Base-by-base conservation (phyloP, 768 basidiomycete species). In the Daedaleopsis sinensis region DNA sequence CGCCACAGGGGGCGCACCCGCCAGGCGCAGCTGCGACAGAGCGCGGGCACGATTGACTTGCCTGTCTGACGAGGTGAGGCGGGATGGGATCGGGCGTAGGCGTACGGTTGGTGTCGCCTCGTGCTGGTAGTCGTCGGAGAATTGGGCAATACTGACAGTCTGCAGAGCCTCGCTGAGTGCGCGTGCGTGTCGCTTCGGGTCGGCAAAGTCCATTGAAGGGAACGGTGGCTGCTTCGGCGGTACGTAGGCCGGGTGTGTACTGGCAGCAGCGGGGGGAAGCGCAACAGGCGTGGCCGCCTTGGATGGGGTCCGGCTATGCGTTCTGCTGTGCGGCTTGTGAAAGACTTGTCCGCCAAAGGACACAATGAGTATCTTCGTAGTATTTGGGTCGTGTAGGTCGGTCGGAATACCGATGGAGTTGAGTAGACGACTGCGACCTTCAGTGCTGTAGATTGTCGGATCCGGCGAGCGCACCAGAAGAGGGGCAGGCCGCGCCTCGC, bases 311-410 rank as follows among this genome's bases (percentile, higher is more conserved):
- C 67, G 67, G 35, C 72, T 70, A 39, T 73, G 75, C 2, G 68
- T 70, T 12, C 72, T 71, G 66, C 82, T 83, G 6, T 73, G 73
- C 3, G 87, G 86, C 53, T 78, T 80, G 57, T 81, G 82, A 71
- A 93, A 87, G 9, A 86, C 76, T 67, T 93, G 91, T 0, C 91
- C 91, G 16, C 91, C 91, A 68, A 93, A 93, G 1, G 90, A 92
- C 8, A 93, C 89, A 27, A 93, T 76, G 27, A 93, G 79, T 44
- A 93, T 82, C 67, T 84, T 88, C 3, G 83, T 85, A 21, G 64
- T 72, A 5, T 64, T 60, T 0, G 78, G 72, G 59, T 86, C 78
- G 38, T 86, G 83, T 7, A 79, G 70, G 18, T 82, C 65, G 12
- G 57, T 52, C 0, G 90, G 88, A 0, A 93, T 74, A 21, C 88